phyloP scores from a whole-genome alignment of 768 basidiomycete species.

The Mycena floridula region DNA sequence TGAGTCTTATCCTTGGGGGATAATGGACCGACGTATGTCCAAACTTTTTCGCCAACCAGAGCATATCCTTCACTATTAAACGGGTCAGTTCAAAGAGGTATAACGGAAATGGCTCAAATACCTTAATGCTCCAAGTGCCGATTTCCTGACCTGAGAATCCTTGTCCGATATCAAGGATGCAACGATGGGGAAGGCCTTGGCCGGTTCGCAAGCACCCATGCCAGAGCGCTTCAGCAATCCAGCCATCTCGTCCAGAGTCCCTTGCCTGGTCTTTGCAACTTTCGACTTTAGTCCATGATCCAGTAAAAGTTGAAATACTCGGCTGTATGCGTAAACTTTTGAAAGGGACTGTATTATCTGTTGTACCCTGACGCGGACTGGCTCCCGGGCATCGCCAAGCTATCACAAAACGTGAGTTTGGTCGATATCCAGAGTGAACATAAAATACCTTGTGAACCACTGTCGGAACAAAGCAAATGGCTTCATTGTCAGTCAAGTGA shows the following conservation, averaged over 20 bases:
- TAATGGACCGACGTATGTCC: constrained; percentile 69
- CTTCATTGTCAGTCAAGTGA: constrained; percentile 83
- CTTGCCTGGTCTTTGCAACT: constrained; percentile 87
- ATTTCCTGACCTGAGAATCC: constrained; percentile 84
- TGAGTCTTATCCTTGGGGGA: constrained; percentile 88
- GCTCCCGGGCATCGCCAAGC: constrained; percentile 92
- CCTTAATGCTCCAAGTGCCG: constrained; percentile 80
- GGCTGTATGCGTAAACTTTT: constrained; percentile 89
- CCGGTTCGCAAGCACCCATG: constrained; percentile 72
- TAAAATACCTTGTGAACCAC: constrained; percentile 77
- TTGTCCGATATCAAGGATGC: constrained; percentile 83
- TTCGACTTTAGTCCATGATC: constrained; percentile 88
- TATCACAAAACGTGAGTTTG: constrained; percentile 23
- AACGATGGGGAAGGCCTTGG: constrained; percentile 72
- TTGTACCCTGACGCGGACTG: constrained; percentile 71
- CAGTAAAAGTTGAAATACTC: constrained; percentile 81
- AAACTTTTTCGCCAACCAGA: constrained; percentile 81
- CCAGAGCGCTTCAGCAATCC: constrained; percentile 77
- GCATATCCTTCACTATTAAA: constrained; percentile 68
- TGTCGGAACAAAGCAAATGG: constrained; percentile 82
- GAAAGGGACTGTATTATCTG: constrained; percentile 81
- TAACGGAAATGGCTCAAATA: constrained; percentile 24
- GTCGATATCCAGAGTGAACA: not conserved
- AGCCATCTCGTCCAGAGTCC: constrained; percentile 77
- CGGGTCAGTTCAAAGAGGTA: constrained; percentile 7